phyloP scores from a whole-genome alignment of 2,329 filamentous ascomycete species.

The Hirsutella thompsonii region DNA sequence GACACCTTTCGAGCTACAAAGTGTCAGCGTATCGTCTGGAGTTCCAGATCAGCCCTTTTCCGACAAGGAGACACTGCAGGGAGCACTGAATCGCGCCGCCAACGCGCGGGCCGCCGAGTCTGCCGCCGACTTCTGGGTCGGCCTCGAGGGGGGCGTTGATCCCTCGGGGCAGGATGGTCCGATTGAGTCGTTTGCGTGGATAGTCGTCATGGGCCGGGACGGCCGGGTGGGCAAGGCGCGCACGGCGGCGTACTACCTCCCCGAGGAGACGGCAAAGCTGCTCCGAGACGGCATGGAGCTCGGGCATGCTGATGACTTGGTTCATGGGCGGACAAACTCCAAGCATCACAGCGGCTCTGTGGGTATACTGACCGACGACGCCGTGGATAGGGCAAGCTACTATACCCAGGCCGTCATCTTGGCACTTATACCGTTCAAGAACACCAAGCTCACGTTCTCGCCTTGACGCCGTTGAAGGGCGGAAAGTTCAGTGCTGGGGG shows the following conservation, averaged over 20 bases:
- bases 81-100: slow-evolving; percentile 22
- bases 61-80: slow-evolving; percentile 22
- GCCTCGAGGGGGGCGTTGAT: slow-evolving; percentile 27
- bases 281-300: slow-evolving; percentile 24
- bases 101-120: slow-evolving; percentile 17
- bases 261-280: slow-evolving; percentile 21
- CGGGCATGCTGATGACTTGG: slow-evolving; percentile 23
- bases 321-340: slow-evolving; percentile 23
- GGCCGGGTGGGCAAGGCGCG: slow-evolving; percentile 21
- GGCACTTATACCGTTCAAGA: slow-evolving; percentile 27
- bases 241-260: slow-evolving; percentile 23
- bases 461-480: too few species aligned
- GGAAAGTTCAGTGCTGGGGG: too few species aligned
- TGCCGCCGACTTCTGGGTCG: slow-evolving; percentile 25
- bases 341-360: slow-evolving; percentile 25
- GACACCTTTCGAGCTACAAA: slow-evolving; percentile 10
- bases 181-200: slow-evolving; percentile 26
- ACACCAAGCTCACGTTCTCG: slow-evolving; percentile 18
- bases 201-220: slow-evolving; percentile 16
- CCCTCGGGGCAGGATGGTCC: slow-evolving; percentile 7
- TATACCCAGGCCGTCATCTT: slow-evolving; percentile 26
- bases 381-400: slow-evolving; percentile 20
- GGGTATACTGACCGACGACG: slow-evolving; percentile 24
- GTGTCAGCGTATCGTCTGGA: slow-evolving; percentile 21
- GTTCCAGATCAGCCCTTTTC: slow-evolving; percentile 26